Base-by-base conservation (phyloP, 345 rosid genomes). In the Lepidium africanum region DNA sequence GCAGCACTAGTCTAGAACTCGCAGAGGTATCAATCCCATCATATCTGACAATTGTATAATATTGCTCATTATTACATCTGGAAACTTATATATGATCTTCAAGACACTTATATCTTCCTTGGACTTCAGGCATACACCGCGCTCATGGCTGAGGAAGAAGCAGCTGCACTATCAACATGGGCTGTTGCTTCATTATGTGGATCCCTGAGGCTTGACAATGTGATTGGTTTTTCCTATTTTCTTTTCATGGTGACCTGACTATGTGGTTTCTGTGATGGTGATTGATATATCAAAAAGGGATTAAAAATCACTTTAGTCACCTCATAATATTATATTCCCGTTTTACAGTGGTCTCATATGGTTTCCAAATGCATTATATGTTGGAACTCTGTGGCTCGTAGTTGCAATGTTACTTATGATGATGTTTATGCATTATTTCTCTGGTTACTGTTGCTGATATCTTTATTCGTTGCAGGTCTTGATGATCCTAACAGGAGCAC, bases 141-240 rank as follows among this genome's bases (percentile, higher is more conserved):
- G 43, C 86, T 90, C 42, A 76, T 78, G 76, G 85, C 81, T 21
- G 98, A 88, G 84, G 98, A 93, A 84, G 98, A 93, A 81, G 92
- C 96, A 39, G 77, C 79, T 62, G 86, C 97, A 48, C 63, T 93
- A 50, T 93, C 98, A 59, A 84, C 81, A 23, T 93, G 98, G 97
- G 84, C 98, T 61, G 81, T 93, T 63, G 92, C 98, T 59, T 84
- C 89, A 58, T 77, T 87, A 77, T 93, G 97, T 76, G 98, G 97
- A 48, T 82, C 97, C 68, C 75, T 93, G 69, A 85, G 97, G 38
- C 97, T 93, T 71, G 98, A 93, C 75, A 79, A 86, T 53, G 98
- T 90, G 75, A 80, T 77, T 66, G 47, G 50, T 50, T 48, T 32
- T 59, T 45, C 33, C 17, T 27, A 47, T 48, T 10, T 12, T 15